Percentiles rank a stretch among this genome's conserved stretches.
Conservation (phyloP, 495 filamentous ascomycete species). For the Aspergillus olivimuriae region DNA sequence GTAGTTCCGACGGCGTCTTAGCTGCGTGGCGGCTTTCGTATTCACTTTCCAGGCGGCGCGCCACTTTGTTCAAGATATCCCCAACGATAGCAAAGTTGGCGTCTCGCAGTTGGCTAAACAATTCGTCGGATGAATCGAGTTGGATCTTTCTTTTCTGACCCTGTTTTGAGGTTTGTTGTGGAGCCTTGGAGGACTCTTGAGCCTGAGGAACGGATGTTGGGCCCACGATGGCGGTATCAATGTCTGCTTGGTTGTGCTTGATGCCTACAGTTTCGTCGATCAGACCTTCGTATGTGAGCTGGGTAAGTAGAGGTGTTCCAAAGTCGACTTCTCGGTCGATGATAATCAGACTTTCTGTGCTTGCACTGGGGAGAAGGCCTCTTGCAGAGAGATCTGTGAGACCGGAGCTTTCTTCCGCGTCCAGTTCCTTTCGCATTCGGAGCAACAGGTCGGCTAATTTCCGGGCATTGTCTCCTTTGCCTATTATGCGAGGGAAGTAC, state of each 20-base stretch:
- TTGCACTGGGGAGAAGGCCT: constrained; percentile 74
- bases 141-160: constrained; percentile 83
- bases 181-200: constrained; percentile 47
- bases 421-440: constrained; percentile 86
- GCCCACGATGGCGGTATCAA: constrained; percentile 89
- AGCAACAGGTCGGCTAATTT: constrained; percentile 81
- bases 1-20: constrained; percentile 82
- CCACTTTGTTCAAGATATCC: constrained; percentile 80
- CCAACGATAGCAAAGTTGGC: constrained; percentile 94
- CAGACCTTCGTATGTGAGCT: constrained; percentile 93
- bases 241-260: constrained; percentile 77
- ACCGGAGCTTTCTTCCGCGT: constrained; percentile 66
- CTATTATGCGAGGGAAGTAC: constrained; percentile 89
- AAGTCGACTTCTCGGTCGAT: constrained; percentile 94
- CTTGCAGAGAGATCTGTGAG: constrained; percentile 52
- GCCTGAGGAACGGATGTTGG: constrained; percentile 51
- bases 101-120: constrained; percentile 85
- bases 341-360: constrained; percentile 84
- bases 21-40: constrained; percentile 86
- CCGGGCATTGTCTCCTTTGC: constrained; percentile 92
- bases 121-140: constrained; percentile 81
- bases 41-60: constrained; percentile 77
- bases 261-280: constrained; percentile 94
- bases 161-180: constrained; percentile 47
- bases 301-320: constrained; percentile 83